Evolutionary conservation across 1,139 yeast genomes (phyloP).

Genomic region (Scheffersomyces titani): DNA sequence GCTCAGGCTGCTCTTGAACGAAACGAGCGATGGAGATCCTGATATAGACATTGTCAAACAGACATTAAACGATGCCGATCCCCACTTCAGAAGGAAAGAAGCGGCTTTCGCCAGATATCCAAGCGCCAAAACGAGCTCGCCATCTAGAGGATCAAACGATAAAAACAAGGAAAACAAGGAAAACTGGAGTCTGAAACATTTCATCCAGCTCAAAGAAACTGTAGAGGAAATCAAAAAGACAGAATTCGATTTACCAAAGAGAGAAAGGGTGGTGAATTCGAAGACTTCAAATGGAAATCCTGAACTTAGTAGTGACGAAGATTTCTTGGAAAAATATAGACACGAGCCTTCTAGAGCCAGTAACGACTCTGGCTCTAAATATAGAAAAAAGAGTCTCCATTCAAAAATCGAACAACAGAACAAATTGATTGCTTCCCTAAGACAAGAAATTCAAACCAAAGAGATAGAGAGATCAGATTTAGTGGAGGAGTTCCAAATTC

Average conservation of each 20-base stretch:
- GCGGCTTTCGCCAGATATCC: neutral
- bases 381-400: conserved; percentile 2
- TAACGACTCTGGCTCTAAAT: neutral
- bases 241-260: conserved; percentile 12
- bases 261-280: neutral
- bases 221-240: conserved; percentile 14
- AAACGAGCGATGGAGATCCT: neutral
- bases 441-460: conserved; percentile 7
- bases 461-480: conserved; percentile 11
- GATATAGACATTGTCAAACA: neutral
- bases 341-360: neutral
- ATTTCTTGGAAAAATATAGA: neutral
- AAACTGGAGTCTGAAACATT: conserved; percentile 9
- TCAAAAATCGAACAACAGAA: conserved; percentile 5
- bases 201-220: conserved; percentile 9
- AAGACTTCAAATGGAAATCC: neutral
- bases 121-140: neutral
- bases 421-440: conserved; percentile 4
- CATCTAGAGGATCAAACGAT: neutral
- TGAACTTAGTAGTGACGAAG: neutral
- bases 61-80: neutral
- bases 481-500: conserved; percentile 14
- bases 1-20: neutral
- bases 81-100: neutral
- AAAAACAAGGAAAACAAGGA: conserved; percentile 6